phyloP scores from a whole-genome alignment of 2,329 filamentous ascomycete species.

The Hymenoscyphus occultus region DNA sequence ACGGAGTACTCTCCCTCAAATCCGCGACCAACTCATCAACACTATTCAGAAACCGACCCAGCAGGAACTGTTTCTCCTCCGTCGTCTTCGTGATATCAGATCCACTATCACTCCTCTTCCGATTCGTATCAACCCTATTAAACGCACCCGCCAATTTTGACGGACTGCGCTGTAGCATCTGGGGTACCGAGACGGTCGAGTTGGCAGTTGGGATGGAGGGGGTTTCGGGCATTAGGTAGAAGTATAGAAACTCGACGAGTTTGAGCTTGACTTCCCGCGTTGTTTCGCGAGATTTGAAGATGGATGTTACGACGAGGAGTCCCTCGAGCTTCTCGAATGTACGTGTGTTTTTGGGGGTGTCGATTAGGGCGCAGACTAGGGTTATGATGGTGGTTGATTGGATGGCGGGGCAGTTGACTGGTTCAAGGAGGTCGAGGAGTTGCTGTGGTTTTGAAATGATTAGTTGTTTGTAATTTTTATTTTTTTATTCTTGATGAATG shows the following conservation, averaged over 20 bases:
- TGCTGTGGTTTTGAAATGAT: slow-evolving; percentile 48
- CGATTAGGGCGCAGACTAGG: slow-evolving; percentile 83
- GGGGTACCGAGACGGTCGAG: slow-evolving; percentile 45
- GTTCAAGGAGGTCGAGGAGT: slow-evolving; percentile 89
- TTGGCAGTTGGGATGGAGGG: slow-evolving; percentile 53
- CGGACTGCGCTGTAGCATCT: slow-evolving; percentile 62
- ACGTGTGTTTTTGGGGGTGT: slow-evolving; percentile 82
- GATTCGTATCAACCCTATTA: slow-evolving; percentile 39
- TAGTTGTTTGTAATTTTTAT: slow-evolving; percentile 4
- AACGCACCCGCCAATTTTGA: slow-evolving; percentile 64
- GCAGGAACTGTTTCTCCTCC: slow-evolving; percentile 63
- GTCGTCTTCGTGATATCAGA: slow-evolving; percentile 51
- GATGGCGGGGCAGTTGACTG: slow-evolving; percentile 85
- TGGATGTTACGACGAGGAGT: slow-evolving; percentile 82
- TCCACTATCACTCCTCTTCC: slow-evolving; percentile 37
- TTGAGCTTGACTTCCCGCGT: slow-evolving; percentile 89
- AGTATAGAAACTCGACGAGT: slow-evolving; percentile 96
- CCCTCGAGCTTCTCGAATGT: slow-evolving; percentile 92
- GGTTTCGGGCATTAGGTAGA: slow-evolving; percentile 94
- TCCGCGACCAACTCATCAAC: slow-evolving; percentile 69
- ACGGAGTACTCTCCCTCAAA: slow-evolving; percentile 70
- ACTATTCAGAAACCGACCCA: slow-evolving; percentile 57
- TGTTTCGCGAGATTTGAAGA: slow-evolving; percentile 87
- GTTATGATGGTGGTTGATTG: slow-evolving; percentile 88
- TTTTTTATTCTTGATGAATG: neutral